Conservation (phyloP, 495 filamentous ascomycete species). For the Xylaria intraflava region DNA sequence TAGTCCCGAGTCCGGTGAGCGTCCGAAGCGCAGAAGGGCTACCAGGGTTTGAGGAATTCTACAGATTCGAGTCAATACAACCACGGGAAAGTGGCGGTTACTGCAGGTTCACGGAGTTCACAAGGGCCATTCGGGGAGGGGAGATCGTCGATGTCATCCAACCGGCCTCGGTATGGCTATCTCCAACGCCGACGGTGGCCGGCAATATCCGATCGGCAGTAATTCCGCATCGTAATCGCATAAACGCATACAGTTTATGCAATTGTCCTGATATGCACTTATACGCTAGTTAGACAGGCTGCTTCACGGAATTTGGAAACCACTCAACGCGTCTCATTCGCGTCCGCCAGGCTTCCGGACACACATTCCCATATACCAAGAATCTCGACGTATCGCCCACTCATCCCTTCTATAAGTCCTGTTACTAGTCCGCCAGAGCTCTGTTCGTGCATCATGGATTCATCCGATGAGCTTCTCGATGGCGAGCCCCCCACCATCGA, state of each 20-base stretch:
- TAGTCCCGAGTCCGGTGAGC: too few species aligned
- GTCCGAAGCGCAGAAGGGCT: too few species aligned
- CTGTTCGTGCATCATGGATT: conserved; percentile 22
- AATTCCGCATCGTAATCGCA: too few species aligned
- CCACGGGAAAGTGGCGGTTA: conserved; percentile 11
- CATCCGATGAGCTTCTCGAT: conserved; percentile 31
- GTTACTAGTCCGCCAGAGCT: not conserved
- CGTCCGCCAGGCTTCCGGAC: not conserved
- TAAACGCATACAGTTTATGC: too few species aligned
- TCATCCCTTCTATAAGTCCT: not conserved
- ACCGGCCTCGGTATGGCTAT: not conserved
- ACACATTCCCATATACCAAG: not conserved
- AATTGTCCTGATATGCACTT: not conserved
- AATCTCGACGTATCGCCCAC: not conserved
- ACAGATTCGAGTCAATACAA: not conserved
- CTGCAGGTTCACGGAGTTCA: conserved; percentile 15
- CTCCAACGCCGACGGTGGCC: conserved; percentile 20
- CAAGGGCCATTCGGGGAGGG: conserved; percentile 10
- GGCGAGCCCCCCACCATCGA: conserved; percentile 51
- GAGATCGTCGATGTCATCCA: conserved; percentile 12
- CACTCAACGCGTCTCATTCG: not conserved
- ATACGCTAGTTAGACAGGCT: too few species aligned
- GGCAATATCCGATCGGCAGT: conserved; percentile 22
- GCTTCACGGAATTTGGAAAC: too few species aligned
- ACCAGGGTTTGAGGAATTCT: too few species aligned